Conservation (phyloP, 116 monocot genomes). For the Zostera marina region DNA sequence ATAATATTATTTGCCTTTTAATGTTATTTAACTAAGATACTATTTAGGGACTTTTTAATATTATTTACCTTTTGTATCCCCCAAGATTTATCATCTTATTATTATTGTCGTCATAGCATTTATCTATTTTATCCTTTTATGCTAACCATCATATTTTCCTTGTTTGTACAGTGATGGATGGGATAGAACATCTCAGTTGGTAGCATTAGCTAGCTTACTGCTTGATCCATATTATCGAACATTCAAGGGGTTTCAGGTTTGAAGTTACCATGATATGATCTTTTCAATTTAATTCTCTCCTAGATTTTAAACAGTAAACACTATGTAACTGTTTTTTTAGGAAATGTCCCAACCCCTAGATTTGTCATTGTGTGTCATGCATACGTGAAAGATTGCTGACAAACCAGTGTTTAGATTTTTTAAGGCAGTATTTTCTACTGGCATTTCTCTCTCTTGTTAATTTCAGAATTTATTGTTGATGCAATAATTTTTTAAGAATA, state of each 20-base stretch:
- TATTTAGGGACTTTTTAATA: too few species aligned
- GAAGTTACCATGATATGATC: background rate
- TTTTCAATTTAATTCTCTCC: background rate
- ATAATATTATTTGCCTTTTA: background rate
- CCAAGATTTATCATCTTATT: background rate
- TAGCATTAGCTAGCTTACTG: slow-evolving; percentile 73
- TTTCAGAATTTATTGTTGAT: too few species aligned
- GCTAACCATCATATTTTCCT: background rate
- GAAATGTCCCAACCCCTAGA: too few species aligned
- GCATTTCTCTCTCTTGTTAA: too few species aligned
- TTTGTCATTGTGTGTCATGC: too few species aligned
- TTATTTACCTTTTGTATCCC: background rate
- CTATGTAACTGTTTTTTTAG: background rate
- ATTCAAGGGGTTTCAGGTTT: slow-evolving; percentile 90
- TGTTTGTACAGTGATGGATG: slow-evolving; percentile 71
- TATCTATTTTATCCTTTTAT: background rate
- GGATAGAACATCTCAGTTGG: slow-evolving; percentile 94
- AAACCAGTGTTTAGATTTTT: too few species aligned
- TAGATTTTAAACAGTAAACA: background rate
- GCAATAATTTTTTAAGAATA: too few species aligned
- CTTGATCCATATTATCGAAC: slow-evolving; percentile 97
- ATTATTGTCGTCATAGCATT: background rate
- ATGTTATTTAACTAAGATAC: too few species aligned
- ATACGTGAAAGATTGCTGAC: too few species aligned
- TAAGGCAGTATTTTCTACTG: too few species aligned